Conservation (phyloP, 805 yeast genomes). For the Candida ficus region DNA sequence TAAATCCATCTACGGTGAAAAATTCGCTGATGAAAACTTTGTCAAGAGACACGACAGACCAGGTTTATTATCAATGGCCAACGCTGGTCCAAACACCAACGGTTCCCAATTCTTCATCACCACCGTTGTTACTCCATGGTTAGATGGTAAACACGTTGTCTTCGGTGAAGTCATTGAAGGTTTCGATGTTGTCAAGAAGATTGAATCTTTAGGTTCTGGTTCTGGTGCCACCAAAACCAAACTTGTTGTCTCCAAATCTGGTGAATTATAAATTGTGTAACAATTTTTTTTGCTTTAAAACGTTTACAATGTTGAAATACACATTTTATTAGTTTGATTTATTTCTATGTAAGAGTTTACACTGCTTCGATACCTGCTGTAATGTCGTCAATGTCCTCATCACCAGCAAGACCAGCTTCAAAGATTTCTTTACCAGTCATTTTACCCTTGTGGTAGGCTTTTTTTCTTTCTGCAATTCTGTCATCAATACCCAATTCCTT, state of each 20-base stretch:
- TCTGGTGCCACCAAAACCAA: constrained; percentile 12
- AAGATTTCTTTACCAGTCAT: constrained; percentile 86
- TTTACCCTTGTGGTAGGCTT: constrained; percentile 64
- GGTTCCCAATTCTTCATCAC: constrained; percentile 96
- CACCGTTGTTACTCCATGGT: constrained; percentile 86
- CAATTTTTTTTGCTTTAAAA: background rate
- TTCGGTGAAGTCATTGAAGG: constrained; percentile 70
- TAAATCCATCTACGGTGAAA: constrained; percentile 64
- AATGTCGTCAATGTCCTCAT: constrained; percentile 47
- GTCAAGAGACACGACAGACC: constrained; percentile 61
- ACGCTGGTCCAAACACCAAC: constrained; percentile 74
- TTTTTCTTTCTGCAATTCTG: constrained; percentile 45
- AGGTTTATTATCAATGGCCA: constrained; percentile 73
- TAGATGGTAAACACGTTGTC: constrained; percentile 90
- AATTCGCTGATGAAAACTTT: constrained; percentile 68
- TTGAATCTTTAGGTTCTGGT: constrained; percentile 11
- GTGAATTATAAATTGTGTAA: constrained; percentile 7
- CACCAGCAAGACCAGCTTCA: constrained; percentile 81
- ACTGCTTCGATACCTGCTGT: constrained; percentile 17
- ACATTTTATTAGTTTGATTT: background rate
- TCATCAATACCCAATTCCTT: constrained; percentile 67
- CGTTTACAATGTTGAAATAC: background rate
- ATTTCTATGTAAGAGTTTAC: background rate
- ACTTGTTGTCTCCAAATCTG: constrained; percentile 9
- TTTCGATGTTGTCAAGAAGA: constrained; percentile 11